phyloP scores from a whole-genome alignment of 768 basidiomycete species.

The Boletus sp. region DNA sequence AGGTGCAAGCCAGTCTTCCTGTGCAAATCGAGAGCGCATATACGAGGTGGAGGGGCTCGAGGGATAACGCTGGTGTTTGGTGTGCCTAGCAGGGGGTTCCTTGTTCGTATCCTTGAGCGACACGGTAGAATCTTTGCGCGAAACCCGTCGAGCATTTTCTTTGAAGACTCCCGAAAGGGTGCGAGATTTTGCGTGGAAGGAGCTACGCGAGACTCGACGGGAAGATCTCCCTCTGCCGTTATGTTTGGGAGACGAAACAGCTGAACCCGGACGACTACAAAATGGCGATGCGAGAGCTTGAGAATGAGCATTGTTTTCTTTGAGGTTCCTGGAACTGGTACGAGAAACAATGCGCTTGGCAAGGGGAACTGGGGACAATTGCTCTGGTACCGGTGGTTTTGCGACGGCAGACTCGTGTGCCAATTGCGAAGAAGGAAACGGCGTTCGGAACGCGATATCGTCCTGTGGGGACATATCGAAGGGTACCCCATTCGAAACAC shows the following conservation, averaged over 20 bases:
- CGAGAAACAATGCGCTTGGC: conserved; percentile 35
- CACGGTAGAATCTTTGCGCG: conserved; percentile 15
- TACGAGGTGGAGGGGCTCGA: conserved; percentile 25
- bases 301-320: conserved; percentile 35
- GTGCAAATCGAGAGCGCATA: conserved; percentile 25
- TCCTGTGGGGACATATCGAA: conserved; percentile 8
- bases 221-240: conserved; percentile 11
- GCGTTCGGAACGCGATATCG: conserved; percentile 27
- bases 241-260: conserved; percentile 35
- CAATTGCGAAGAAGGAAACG: conserved; percentile 23
- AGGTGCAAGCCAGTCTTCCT: conserved; percentile 14
- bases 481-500: conserved; percentile 1
- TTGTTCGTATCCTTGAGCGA: conserved; percentile 18
- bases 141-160: conserved; percentile 15
- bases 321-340: conserved; percentile 40
- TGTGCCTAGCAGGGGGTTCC: conserved; percentile 9
- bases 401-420: conserved; percentile 24
- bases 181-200: conserved; percentile 36
- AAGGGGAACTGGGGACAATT: conserved; percentile 44
- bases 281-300: conserved; percentile 45
- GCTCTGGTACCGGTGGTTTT: conserved; percentile 28
- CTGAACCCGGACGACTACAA: conserved; percentile 43
- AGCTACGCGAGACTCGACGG: conserved; percentile 16
- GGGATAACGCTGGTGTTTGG: conserved; percentile 18
- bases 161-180: conserved; percentile 35